Evolutionary conservation across 2,329 filamentous ascomycete species (phyloP), one percentile per base, ranked within the genome.

Genomic region (Atkinsonella texensis): DNA sequence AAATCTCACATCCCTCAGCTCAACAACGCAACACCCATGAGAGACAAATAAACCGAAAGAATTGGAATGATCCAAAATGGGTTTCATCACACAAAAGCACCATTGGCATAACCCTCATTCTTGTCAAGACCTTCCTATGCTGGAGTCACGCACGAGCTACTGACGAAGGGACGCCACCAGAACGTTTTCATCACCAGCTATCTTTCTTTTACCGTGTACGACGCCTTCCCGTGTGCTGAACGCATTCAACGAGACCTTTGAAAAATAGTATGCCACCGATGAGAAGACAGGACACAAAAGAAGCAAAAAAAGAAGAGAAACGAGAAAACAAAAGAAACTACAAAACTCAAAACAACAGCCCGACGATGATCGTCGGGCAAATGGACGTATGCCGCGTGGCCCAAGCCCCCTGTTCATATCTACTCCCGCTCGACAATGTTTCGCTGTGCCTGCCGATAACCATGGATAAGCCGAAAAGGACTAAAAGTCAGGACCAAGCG

Each of bases 381-480:
- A 47, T 50, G 41, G 31, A 43, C 46, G 53, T 46, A 49, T 53
- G 46, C 49, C 46, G 46, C 39, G 38, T 48, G 49, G 52, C 51
- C 49, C 49, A 42, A 49, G 48, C 12, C 12, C 31, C 42, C 20
- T 23, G 20, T 41, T 11, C 46, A 39, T 51, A 46, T 51, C 50
- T 54, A 49, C 46, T 48, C 47, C 32, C 45, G 51, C 39, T 51
- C 28, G 28, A 46, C n/a, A 54, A 42, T 47, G 28, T 47, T 15
- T 52, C 50, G 54, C 50, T 46, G 50, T 52, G 52, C 44, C 44
- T 54, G 11, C 43, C 52, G 18, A 52, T 28, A 17, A 42, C 46
- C 48, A 39, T 44, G 38, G 40, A 53, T 33, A 50, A 48, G 17
- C 44, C 32, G 28, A 44, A 44, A 31, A 39, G 33, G 33, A 28